Percentiles rank a stretch among this genome's conserved stretches.
Conservation (phyloP, 2,329 filamentous ascomycete species). For the Talaromyces piceae region DNA sequence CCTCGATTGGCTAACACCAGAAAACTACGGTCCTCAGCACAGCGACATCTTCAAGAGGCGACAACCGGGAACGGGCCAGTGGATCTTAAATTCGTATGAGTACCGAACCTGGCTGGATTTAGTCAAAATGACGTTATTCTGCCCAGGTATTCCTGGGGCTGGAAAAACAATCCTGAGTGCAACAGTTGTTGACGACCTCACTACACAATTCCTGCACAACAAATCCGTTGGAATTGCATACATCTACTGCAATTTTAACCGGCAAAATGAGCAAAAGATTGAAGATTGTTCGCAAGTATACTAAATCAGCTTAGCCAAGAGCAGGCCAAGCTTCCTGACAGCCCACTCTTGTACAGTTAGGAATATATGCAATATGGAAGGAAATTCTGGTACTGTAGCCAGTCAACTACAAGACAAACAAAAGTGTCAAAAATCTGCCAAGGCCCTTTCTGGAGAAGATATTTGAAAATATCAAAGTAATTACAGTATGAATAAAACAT, state of each 20-base stretch:
- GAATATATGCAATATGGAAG: too few species aligned
- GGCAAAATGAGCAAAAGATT: conserved; percentile 30
- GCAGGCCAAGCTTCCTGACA: too few species aligned
- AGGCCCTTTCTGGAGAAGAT: too few species aligned
- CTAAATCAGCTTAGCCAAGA: conserved; percentile 29
- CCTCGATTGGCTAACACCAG: conserved; percentile 13
- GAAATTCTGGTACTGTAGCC: too few species aligned
- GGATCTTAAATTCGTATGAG: conserved; percentile 12
- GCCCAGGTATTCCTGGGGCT: conserved; percentile 42
- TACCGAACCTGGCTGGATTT: conserved; percentile 11
- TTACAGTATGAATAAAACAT: too few species aligned
- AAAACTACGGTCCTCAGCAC: conserved; percentile 12
- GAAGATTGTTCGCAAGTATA: conserved; percentile 27
- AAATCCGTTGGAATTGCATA: conserved; percentile 33
- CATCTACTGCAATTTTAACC: conserved; percentile 40
- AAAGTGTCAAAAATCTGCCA: too few species aligned
- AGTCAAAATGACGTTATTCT: conserved; percentile 34
- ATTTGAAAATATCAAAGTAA: too few species aligned
- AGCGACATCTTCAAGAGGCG: conserved; percentile 11
- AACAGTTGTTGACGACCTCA: conserved; percentile 37
- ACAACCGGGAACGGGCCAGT: conserved; percentile 13
- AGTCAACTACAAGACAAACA: too few species aligned
- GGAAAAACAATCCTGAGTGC: conserved; percentile 45
- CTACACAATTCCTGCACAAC: conserved; percentile 11
- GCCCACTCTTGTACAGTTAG: too few species aligned